Percentiles rank a stretch among this genome's conserved stretches.
phyloP scores from a whole-genome alignment of 1,284 basidiomycete species.

The Microbotryum intermedium region DNA sequence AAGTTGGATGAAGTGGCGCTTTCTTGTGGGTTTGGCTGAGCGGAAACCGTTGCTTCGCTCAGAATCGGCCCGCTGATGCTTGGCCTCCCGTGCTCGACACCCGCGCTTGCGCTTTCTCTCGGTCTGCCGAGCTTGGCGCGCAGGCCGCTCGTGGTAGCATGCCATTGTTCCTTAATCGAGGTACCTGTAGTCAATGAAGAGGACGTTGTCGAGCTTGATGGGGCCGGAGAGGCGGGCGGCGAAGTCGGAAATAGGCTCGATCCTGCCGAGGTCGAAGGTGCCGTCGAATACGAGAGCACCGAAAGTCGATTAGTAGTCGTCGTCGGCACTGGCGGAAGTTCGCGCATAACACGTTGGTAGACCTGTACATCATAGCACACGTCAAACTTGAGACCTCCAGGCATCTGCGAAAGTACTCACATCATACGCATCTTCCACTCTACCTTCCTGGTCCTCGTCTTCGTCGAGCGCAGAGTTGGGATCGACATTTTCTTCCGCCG shows the following conservation, averaged over 20 bases:
- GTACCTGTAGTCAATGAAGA: not conserved
- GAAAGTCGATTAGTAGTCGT: constrained; percentile 49
- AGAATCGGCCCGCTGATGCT: constrained; percentile 41
- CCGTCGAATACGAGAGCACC: constrained; percentile 45
- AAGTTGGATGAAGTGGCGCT: constrained; percentile 48
- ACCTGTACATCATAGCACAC: constrained; percentile 1
- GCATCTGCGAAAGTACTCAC: constrained; percentile 2
- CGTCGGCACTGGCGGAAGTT: constrained; percentile 5
- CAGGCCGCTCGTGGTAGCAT: constrained; percentile 6
- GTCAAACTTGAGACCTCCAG: not conserved
- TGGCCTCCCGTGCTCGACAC: constrained; percentile 24
- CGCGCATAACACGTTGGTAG: constrained; percentile 26
- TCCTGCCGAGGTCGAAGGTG: not conserved
- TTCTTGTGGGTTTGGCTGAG: constrained; percentile 32
- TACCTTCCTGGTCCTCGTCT: constrained; percentile 43
- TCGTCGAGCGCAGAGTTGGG: constrained; percentile 1
- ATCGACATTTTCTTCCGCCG: constrained; percentile 42
- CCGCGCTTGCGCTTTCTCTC: constrained; percentile 29
- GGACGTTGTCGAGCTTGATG: not conserved
- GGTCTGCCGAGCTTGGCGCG: too few relatives aligned
- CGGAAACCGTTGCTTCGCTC: constrained; percentile 5
- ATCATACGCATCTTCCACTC: constrained; percentile 79
- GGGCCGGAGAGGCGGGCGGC: constrained; percentile 2
- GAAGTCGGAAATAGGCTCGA: not conserved
- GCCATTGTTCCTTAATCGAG: constrained; percentile 16